phyloP scores from a whole-genome alignment of 495 filamentous ascomycete genomes.

The Annulohypoxylon moriforme region DNA sequence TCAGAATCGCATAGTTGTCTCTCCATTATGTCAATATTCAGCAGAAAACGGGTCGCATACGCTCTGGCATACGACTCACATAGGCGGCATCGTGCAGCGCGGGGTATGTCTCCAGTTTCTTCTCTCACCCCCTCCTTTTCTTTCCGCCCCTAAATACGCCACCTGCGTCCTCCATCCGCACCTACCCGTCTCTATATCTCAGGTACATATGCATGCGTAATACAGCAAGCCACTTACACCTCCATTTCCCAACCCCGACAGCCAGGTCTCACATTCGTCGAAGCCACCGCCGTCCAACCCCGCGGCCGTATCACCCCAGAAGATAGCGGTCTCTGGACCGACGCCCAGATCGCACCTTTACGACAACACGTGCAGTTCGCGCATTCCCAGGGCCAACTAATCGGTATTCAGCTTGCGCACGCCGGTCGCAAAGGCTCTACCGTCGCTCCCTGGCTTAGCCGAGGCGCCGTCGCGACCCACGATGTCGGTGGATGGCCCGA shows the following conservation, averaged over 20 bases:
- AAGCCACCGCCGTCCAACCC: conserved; percentile 75
- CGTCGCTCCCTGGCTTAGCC: conserved; percentile 51
- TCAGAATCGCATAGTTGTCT: conserved; percentile 71
- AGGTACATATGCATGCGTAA: not conserved
- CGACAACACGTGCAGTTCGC: conserved; percentile 72
- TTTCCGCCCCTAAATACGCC: not conserved
- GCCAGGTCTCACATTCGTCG: conserved; percentile 73
- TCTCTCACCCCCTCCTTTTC: not conserved
- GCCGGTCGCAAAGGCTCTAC: conserved; percentile 79
- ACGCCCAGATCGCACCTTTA: conserved; percentile 73
- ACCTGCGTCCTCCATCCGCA: too few species aligned
- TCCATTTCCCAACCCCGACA: conserved; percentile 9
- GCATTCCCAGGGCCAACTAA: conserved; percentile 73
- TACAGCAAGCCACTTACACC: not conserved
- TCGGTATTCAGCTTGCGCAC: conserved; percentile 80
- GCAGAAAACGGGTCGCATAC: conserved; percentile 72
- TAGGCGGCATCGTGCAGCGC: conserved; percentile 68
- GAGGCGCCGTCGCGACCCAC: conserved; percentile 47
- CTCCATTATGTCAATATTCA: conserved; percentile 76
- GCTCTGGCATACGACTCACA: conserved; percentile 68
- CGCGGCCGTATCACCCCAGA: conserved; percentile 81
- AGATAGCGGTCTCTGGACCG: conserved; percentile 78
- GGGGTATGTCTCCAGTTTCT: conserved; percentile 55
- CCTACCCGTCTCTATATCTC: too few species aligned
- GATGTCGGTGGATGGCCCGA: conserved; percentile 74